Base-by-base conservation (phyloP, 2,329 filamentous ascomycete species). In the Hypoxylon sp. region DNA sequence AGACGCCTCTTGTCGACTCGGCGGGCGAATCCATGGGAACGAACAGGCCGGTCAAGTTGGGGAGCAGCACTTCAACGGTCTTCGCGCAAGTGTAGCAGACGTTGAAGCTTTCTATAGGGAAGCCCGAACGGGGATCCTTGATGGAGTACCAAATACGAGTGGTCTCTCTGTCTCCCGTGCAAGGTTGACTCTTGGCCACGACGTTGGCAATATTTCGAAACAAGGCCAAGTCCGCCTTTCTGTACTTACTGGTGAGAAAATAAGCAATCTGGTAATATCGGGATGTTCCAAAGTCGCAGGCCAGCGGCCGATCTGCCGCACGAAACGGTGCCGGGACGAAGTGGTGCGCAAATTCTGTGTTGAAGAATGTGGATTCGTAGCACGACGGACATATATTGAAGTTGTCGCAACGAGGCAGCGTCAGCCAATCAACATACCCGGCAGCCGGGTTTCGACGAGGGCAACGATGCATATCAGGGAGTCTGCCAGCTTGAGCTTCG, bases 211-310 rank as follows among this genome's bases (percentile, higher is more conserved):
- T 83, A 36, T 86, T 85, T 62, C 90, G 87, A 28, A 97, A 83
- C 4, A 96, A 79, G 11, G 86, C 85, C 40, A 96, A 80, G 68
- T 93, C 88, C 2, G 85, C 82, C 16, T 86, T 82, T 11, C 87
- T 80, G 69, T 92, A 87, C 77, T 93, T 93, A 54, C 91, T 80
- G 1, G 89, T 94, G 67, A 97, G 83, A 2, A 94, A 83, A 88
- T 91, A 97, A 0, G 93, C 93, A 38, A 97, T 88, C 26, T 92
- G 89, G 72, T 93, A 90, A 93, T 93, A 97, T 0, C 90, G 87
- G 0, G 83, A 85, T 11, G 87, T 85, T 28, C 92, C 92, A 77
- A 97, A 93, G 68, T 93, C 90, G 79, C 95, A 98, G 46, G 85
- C 82, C 6, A 92, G 83, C 46, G 86, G 83, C 40, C 83, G 81